Evolutionary conservation across 2,329 filamentous ascomycete genomes (phyloP), one percentile per base, ranked within the genome.

Genomic region (Cytospora schulzeri): DNA sequence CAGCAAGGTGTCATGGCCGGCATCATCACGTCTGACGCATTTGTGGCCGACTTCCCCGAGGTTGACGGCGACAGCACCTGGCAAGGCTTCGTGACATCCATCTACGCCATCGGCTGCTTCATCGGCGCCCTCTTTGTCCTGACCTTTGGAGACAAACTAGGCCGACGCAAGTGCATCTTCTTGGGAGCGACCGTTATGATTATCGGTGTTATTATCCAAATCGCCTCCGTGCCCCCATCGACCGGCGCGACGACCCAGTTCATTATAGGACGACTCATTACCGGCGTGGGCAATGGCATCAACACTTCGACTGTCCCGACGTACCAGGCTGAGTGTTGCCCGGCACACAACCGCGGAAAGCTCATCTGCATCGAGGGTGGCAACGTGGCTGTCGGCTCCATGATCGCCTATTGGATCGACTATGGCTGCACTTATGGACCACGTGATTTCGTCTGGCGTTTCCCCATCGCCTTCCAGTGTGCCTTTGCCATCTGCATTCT

Each of bases 321-420:
- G 17, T 78, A 77, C 70, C 77, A 78, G 68, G 76, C 77, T 63
- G 76, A 75, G 74, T 81, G 74, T 60, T 71, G 71, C 66, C 70
- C 72, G 22, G 81, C 84, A 0, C 82, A 80, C 69, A 87, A 86
- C 73, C 81, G 85, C 68, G 86, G 86, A 68, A 79, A 86, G 38
- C 74, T 88, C 61, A 87, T 88, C 69, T 87, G 85, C 72, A 85
- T 87, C 56, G 84, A 78, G 62, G 77, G 77, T 29, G 77, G 77
- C 5, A 76, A 77, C 62, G 77, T 79, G 35, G 77, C 77, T 31
- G 77, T 79, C 50, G 77, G 77, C 53, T 78, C 77, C 15, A 71
- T 79, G 69, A 77, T 80, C 45, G 76, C 77, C 6, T 78, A 78
- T 68, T 79, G 77, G 77, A 74, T 78, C 54, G 77, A 79, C 65